Evolutionary conservation across 257 asterid genomes (phyloP).

Genomic region (Lycium barbarum): DNA sequence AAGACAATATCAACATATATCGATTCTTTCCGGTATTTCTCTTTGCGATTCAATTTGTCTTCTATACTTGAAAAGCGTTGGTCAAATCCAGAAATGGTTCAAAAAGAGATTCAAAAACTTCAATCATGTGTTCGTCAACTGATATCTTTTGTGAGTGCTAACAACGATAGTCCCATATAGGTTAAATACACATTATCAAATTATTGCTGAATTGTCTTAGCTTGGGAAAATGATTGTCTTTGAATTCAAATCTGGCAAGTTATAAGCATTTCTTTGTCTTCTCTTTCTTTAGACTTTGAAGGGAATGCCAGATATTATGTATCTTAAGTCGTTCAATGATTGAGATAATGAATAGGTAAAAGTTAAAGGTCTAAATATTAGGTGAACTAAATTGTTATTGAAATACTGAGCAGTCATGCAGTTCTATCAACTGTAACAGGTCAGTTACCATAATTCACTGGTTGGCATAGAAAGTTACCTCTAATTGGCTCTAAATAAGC

Average conservation of each 20-base stretch:
- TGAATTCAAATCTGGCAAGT: neutral
- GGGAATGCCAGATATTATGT: neutral
- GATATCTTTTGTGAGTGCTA: constrained; percentile 4
- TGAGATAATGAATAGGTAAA: neutral
- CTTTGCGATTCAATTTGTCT: neutral
- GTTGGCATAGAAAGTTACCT: neutral
- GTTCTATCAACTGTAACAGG: neutral
- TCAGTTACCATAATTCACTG: neutral
- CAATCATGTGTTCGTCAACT: neutral
- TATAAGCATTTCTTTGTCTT: neutral
- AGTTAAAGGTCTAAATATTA: neutral
- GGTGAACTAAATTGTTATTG: neutral
- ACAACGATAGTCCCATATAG: neutral
- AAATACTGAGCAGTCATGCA: neutral
- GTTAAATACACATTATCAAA: neutral
- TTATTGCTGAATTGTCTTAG: neutral
- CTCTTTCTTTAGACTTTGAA: neutral
- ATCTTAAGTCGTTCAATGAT: neutral
- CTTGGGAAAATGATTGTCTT: neutral
- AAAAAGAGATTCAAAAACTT: constrained; percentile 13
- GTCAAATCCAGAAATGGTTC: neutral
- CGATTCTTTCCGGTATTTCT: constrained; percentile 77
- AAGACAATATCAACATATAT: constrained; percentile 77
- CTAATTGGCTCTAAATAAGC: neutral
- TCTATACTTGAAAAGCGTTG: neutral